Base-by-base conservation (phyloP, 2,329 filamentous ascomycete genomes). In the Cercospora sp. region DNA sequence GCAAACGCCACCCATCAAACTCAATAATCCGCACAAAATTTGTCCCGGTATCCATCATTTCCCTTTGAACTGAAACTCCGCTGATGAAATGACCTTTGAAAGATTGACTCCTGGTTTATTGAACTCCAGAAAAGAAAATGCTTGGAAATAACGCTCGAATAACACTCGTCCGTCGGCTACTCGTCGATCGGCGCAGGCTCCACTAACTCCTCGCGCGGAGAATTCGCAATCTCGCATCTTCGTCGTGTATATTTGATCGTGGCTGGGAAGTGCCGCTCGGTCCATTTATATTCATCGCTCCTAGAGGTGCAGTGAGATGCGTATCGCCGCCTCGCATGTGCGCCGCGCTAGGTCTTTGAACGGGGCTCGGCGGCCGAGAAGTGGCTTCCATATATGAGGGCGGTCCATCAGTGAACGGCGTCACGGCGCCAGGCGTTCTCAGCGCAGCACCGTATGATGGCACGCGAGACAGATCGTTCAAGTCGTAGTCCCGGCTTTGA, bases 381-480 rank as follows among this genome's bases (percentile, higher is more conserved):
- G 79, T 84, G 0, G 82, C 82, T 51, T 81, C 79, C 39, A 82
- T 76, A 72, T 84, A 84, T 61, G 76, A 81, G 1, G 82, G 82
- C 1, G 82, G 79, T 12, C 77, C 78, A 60, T 81, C 80, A 23
- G 75, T 77, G 55, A 79, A 78, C 1, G 81, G 81, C 9, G 80
- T 81, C 13, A 79, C 72, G 2, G 78, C 69, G 16, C 77, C 79
- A 1, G 81, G 81, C 1, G 81, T 83, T 33, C 82, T 79, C 7
- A 84, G 76, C 7, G 83, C 83, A 0, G 83, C 83, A 73, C 82
- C 82, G 72, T 86, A 86, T 59, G 81, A 84, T 8, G 84, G 84
- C 0, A 84, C 84, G 39, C 83, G 80, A 4, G 79, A 77, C 1
- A 86, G 77, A 33, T 79, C 79, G 48, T 80, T 79, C 78, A 84